Evolutionary conservation across 768 basidiomycete genomes (phyloP).

Genomic region (Boletus subcaerulescens): DNA sequence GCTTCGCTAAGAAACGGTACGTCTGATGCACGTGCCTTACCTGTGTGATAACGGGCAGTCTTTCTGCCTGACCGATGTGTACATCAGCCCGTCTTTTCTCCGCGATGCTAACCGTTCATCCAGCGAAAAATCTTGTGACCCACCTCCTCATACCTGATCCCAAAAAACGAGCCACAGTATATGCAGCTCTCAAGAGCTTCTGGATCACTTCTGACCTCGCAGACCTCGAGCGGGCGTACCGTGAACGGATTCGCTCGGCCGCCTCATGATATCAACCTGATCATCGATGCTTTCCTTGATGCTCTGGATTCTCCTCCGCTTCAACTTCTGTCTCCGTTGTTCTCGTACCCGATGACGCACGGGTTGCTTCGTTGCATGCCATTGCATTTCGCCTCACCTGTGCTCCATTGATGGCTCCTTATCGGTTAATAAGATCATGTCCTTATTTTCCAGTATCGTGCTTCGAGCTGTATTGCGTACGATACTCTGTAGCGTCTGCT

Average conservation of each 20-base stretch:
- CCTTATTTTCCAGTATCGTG: neutral
- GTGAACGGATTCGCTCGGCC: constrained; percentile 42
- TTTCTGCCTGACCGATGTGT: neutral
- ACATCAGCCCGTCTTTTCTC: neutral
- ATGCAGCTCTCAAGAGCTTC: constrained; percentile 52
- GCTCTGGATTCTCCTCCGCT: neutral
- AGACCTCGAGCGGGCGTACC: constrained; percentile 61
- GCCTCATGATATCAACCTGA: constrained; percentile 10
- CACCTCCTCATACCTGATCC: constrained; percentile 61
- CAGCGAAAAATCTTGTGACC: constrained; percentile 55
- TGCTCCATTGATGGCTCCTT: neutral
- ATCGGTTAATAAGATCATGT: neutral
- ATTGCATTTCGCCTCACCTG: neutral
- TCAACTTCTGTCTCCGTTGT: neutral
- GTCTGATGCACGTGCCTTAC: constrained; percentile 10
- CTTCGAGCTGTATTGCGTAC: constrained; percentile 8
- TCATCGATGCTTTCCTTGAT: neutral
- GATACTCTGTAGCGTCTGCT: neutral
- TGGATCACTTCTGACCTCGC: constrained; percentile 69
- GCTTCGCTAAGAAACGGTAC: constrained; percentile 54
- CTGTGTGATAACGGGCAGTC: neutral
- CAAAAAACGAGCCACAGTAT: constrained; percentile 58
- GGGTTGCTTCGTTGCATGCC: neutral
- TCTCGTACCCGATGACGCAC: constrained; percentile 1
- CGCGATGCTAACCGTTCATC: constrained; percentile 5